Base-by-base conservation (phyloP, 2,329 filamentous ascomycete species). In the Diaporthe velutina region DNA sequence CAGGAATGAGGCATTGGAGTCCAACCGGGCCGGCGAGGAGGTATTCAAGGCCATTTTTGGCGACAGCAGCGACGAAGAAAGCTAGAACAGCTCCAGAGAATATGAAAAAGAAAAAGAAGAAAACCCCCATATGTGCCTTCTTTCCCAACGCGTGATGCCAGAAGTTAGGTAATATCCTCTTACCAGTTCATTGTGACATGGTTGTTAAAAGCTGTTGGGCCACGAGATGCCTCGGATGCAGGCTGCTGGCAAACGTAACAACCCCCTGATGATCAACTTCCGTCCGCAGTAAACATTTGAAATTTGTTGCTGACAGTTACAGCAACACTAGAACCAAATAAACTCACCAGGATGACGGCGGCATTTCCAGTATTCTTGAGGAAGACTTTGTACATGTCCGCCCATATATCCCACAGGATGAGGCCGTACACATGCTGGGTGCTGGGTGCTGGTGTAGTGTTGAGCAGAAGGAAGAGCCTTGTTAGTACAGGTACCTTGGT, bases 31-130 rank as follows among this genome's bases (percentile, higher is more conserved):
- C 0, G 92, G 93, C 22, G 94, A 96, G 66, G 94, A 94, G 57
- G 92, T 98, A 0, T 95, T 98, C 79, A 94, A 91, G 78, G 94
- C 95, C n/a, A 95, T 98, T 40, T 98, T 98, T 88, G 96, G 96
- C 8, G 95, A 95, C 81, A 94, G 94, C 80, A 93, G 93, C 77
- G 93, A 95, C 78, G 80, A 81, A 4, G 79, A 78, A 38, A 45
- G 72, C 12, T 71, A 58, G 40, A 33, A 25, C 12, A 7, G 12
- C 64, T 15, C 45, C 4, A 15, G 35, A n/a, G 7, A 33, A n/a
- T n/a, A n/a, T n/a, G n/a, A n/a, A n/a, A 30, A 2, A 30, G 22
- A 25, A 15, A 4, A 1, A 45, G 60, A 60, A 12, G 1, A 6
- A 57, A 33, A 4, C 19, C 38, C 3, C 19, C 25, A 3, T 13